Conservation (phyloP, 1,284 basidiomycete species). For the Trametes versicolor region DNA sequence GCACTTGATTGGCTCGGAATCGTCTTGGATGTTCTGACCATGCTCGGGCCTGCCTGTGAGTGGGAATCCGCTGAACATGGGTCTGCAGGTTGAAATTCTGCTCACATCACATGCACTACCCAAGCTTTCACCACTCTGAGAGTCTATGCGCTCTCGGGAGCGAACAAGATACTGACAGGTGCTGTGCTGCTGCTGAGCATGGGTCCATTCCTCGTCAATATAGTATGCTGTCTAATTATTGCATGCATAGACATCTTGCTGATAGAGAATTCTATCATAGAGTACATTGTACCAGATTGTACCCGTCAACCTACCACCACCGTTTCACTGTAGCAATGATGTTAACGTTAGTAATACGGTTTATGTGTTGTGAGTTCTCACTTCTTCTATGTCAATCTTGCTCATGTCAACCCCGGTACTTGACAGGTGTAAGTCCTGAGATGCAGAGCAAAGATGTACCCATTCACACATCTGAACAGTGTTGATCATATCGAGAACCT, state of each 20-base stretch:
- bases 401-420: too few species aligned
- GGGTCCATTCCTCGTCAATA: neutral
- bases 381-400: too few species aligned
- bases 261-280: neutral
- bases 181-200: neutral
- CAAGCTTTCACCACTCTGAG: neutral
- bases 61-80: neutral
- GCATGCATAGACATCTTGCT: neutral
- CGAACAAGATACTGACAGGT: neutral
- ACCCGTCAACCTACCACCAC: neutral
- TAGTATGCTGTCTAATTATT: neutral
- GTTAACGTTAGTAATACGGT: too few species aligned
- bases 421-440: neutral
- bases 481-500: neutral
- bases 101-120: neutral
- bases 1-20: neutral
- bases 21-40: neutral
- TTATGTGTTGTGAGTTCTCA: too few species aligned
- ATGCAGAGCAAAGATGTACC: neutral
- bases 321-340: too few species aligned
- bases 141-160: neutral
- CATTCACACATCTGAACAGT: neutral
- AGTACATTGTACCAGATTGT: neutral
- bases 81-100: neutral
- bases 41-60: neutral